Evolutionary conservation across 2,329 filamentous ascomycete species (phyloP).

Genomic region (Penicillium concentricum): DNA sequence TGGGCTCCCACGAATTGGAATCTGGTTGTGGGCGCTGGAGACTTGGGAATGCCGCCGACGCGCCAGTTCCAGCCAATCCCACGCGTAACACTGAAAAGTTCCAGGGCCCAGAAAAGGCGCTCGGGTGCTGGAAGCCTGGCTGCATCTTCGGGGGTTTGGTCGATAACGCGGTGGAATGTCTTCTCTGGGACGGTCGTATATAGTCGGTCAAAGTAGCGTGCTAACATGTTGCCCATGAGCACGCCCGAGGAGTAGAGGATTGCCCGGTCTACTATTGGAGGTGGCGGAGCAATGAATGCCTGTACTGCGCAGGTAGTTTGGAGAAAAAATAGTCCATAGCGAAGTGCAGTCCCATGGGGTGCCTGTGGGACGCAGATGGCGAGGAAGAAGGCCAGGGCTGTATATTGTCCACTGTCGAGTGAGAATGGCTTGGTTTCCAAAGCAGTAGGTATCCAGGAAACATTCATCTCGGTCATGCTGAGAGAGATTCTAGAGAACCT

Average conservation of each 20-base stretch:
- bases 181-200: background rate
- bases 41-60: background rate
- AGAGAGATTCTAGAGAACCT: background rate
- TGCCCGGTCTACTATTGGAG: background rate
- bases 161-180: background rate
- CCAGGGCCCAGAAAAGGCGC: background rate
- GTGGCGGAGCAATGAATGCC: background rate
- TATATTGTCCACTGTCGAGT: background rate
- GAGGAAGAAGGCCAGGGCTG: background rate
- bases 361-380: background rate
- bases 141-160: background rate
- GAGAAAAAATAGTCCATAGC: background rate
- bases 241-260: background rate
- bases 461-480: background rate
- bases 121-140: background rate
- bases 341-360: background rate
- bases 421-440: background rate
- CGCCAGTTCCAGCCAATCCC: background rate
- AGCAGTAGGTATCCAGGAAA: background rate
- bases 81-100: background rate
- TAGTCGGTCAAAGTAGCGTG: background rate
- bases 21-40: background rate
- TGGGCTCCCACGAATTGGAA: background rate
- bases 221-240: background rate
- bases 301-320: background rate